Conservation (phyloP, 108 stramenopile species). For the Thalassiosira profunda region DNA sequence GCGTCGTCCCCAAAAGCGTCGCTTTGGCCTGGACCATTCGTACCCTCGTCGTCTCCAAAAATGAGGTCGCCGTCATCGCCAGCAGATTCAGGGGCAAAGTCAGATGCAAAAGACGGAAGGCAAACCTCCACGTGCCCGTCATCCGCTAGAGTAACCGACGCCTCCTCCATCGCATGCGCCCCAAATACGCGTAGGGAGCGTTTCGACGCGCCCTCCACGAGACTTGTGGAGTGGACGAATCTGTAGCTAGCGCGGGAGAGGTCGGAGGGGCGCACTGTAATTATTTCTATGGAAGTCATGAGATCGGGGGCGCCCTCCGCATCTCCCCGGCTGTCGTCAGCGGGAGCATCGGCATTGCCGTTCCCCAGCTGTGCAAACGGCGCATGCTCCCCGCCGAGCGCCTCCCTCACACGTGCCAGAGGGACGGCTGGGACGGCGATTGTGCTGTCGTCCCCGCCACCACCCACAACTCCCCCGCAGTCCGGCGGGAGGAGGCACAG, state of each 20-base stretch:
- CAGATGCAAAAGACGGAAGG: conserved; percentile 5
- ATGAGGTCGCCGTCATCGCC: no score
- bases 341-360: not conserved
- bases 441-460: not conserved
- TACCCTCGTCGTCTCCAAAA: no score
- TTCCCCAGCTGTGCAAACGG: not conserved
- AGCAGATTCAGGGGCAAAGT: not conserved
- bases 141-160: not conserved
- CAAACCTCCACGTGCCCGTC: not conserved
- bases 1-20: no score
- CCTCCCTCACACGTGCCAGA: not conserved
- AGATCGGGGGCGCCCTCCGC: not conserved
- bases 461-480: no score
- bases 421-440: not conserved
- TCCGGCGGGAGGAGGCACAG: conserved; percentile 19
- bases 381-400: not conserved
- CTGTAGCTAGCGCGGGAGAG: not conserved
- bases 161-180: not conserved
- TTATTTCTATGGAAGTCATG: not conserved
- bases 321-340: not conserved
- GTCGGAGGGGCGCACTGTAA: conserved; percentile 9
- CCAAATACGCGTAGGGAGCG: not conserved
- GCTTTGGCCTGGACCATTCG: no score
- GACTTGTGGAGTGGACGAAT: conserved; percentile 8
- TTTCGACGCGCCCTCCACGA: not conserved